phyloP scores from a whole-genome alignment of 768 basidiomycete genomes.

The Collybia sordida region DNA sequence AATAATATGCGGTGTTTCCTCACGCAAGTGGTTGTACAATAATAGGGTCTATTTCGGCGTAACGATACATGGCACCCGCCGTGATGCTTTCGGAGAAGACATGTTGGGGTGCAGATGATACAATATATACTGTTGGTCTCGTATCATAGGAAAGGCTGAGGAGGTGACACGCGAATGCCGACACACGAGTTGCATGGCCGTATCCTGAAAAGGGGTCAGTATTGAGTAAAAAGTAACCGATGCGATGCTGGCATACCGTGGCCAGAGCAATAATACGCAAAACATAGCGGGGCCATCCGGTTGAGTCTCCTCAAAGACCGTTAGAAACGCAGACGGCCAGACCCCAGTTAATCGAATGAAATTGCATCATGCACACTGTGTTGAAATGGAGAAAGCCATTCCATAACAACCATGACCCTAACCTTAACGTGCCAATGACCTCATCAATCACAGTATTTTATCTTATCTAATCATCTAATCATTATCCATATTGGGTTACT shows the following conservation, averaged over 20 bases:
- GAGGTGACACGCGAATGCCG: conserved; percentile 66
- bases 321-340: too few species aligned
- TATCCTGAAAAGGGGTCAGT: conserved; percentile 47
- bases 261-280: conserved; percentile 76
- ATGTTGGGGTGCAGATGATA: conserved; percentile 72
- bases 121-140: conserved; percentile 55
- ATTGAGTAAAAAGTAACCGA: background rate
- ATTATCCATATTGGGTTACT: too few species aligned
- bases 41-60: conserved; percentile 75
- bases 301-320: too few species aligned
- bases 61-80: conserved; percentile 64
- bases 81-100: conserved; percentile 68
- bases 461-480: too few species aligned
- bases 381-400: background rate
- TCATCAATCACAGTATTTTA: too few species aligned
- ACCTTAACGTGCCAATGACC: background rate
- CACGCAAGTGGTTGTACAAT: conserved; percentile 81
- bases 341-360: too few species aligned
- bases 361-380: too few species aligned
- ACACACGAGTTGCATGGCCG: conserved; percentile 83
- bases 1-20: conserved; percentile 19
- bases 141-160: conserved; percentile 39
- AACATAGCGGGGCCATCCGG: conserved; percentile 27
- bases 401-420: background rate
- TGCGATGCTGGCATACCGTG: conserved; percentile 48